These are phyloP conservation scores for Plantago major DNA, from an alignment of 257 asterid genomes.

Conservation along the genomic window DNA sequence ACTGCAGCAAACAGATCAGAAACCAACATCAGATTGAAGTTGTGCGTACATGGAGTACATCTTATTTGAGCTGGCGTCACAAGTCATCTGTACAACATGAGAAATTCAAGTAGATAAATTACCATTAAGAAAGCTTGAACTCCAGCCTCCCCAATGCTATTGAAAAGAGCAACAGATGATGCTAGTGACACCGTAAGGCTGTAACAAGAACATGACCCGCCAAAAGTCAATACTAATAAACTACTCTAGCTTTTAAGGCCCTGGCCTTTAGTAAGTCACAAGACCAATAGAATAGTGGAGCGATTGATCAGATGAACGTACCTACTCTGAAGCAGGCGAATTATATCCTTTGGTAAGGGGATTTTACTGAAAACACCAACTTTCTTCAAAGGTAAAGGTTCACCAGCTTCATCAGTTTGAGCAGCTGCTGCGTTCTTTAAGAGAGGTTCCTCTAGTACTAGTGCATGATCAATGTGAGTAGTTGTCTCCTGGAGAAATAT, in stretches of 20 bases:
- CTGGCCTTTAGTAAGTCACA: not conserved
- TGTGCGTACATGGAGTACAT: too few relatives aligned
- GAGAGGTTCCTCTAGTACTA: constrained; percentile 22
- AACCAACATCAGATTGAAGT: not conserved
- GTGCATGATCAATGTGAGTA: not conserved
- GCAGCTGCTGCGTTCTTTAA: constrained; percentile 11
- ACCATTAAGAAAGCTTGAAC: constrained; percentile 49
- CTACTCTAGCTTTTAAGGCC: not conserved
- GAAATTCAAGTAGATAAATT: not conserved
- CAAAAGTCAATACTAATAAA: not conserved
- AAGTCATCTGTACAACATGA: not conserved
- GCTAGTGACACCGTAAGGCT: constrained; percentile 46
- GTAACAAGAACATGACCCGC: constrained; percentile 20
- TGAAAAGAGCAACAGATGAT: constrained; percentile 50
- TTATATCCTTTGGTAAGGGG: constrained; percentile 31
- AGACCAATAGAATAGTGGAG: not conserved
- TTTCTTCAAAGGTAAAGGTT: not conserved
- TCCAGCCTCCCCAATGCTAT: constrained; percentile 65
- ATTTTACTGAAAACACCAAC: constrained; percentile 20
- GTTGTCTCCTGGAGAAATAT: constrained; percentile 36
- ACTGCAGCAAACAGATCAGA: constrained; percentile 32
- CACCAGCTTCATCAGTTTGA: constrained; percentile 11
- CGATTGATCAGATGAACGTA: constrained; percentile 8
- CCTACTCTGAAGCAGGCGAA: constrained; percentile 49
- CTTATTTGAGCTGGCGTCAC: not conserved